Conservation (phyloP, 2,329 filamentous ascomycete genomes). For the Scopulariopsis brevicaulis region DNA sequence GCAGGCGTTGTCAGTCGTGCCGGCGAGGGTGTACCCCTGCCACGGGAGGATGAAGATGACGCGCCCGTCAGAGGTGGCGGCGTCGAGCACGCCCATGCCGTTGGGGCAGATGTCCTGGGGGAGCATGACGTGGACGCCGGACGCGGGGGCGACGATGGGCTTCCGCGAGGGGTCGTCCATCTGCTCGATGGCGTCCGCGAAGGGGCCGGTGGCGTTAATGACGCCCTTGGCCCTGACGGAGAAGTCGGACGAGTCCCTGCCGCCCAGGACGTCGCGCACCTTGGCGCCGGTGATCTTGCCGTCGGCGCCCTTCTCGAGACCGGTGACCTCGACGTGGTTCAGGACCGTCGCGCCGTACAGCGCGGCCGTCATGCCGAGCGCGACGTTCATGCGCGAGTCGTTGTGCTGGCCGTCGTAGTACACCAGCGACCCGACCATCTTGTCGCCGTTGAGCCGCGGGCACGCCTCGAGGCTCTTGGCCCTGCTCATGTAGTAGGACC, state of each 20-base stretch:
- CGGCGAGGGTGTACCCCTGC: slow-evolving; percentile 78
- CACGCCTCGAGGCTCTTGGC: slow-evolving; percentile 68
- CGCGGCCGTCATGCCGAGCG: slow-evolving; percentile 67
- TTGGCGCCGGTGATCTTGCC: slow-evolving; percentile 60
- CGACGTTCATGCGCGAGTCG: slow-evolving; percentile 80
- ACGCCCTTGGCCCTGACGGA: slow-evolving; percentile 67
- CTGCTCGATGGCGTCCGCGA: slow-evolving; percentile 68
- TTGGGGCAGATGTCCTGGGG: slow-evolving; percentile 69
- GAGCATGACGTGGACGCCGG: slow-evolving; percentile 74
- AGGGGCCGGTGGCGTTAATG: slow-evolving; percentile 77
- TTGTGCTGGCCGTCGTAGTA: slow-evolving; percentile 87
- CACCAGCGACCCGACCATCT: slow-evolving; percentile 65
- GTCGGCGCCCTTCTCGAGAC: slow-evolving; percentile 56
- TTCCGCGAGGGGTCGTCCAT: slow-evolving; percentile 61
- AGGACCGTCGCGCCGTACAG: slow-evolving; percentile 71
- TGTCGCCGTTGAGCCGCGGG: slow-evolving; percentile 62
- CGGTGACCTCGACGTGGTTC: slow-evolving; percentile 72
- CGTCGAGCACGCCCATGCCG: slow-evolving; percentile 75
- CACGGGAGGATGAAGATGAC: slow-evolving; percentile 83
- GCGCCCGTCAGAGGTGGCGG: slow-evolving; percentile 70
- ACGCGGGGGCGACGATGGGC: slow-evolving; percentile 69
- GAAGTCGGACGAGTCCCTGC: slow-evolving; percentile 44
- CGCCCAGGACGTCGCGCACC: slow-evolving; percentile 42
- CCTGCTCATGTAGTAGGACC: slow-evolving; percentile 70
- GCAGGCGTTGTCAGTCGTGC: slow-evolving; percentile 69